Base-by-base conservation (phyloP, 352 stramenopile genomes). In the Poterioochromonas sp. region DNA sequence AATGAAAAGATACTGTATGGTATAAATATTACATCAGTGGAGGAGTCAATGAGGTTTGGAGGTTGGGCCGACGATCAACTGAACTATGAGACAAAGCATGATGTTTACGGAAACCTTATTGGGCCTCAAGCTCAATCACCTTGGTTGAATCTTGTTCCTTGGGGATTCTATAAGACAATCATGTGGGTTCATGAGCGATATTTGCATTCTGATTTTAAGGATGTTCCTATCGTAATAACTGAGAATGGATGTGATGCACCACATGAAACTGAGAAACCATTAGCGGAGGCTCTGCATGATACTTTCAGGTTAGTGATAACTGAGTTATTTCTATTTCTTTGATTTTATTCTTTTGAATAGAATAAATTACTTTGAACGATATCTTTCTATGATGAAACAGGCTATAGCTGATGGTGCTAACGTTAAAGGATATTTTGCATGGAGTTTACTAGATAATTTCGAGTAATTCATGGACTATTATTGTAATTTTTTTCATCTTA, bases 121-220 rank as follows among this genome's bases (percentile, higher is more conserved):
- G 71, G 78, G 22, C 70, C 78, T 15, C 62, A 64, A 26, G 76
- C 51, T 12, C 76, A 62, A 29, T 69, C 73, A 26, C 43, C 62
- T 0, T 83, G 80, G 80, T 74, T 83, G 12, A 84, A 81, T 60
- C 82, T 88, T 41, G 86, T 87, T 18, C 88, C 89, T 32, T 89
- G 89, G 83, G 92, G 91, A 51, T 88, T 94, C 58, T 85, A 89
- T 71, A 90, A 93, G 77, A 84, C 96, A 3, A 83, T 96, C n/a
- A 40, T 90, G 20, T 96, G 91, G 87, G 90, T 97, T 79, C 80
- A 90, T 68, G 77, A 90, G 37, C 86, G 89, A 47, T 97, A 97
- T 84, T 18, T 5, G 5, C 3, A 5, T 22, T 15, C 26, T 11
- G 26, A 39, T 32, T 32, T 35, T 5, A 11, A 65, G 8, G 54